Evolutionary conservation across 2,329 filamentous ascomycete genomes (phyloP).

Genomic region (Hymenoscyphus scutula): DNA sequence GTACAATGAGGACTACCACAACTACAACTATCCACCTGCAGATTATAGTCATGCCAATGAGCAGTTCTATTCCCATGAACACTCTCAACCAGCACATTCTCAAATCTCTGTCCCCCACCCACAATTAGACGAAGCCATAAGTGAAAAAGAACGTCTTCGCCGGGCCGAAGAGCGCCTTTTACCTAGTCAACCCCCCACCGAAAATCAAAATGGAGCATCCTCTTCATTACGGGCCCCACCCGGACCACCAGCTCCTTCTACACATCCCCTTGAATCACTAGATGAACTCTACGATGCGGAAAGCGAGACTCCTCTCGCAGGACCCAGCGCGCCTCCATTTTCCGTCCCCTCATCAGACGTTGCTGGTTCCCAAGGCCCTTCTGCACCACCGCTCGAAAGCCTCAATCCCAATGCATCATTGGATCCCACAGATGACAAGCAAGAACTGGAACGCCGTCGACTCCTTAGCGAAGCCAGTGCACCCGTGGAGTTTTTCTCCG

Average conservation of each 20-base stretch:
- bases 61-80: slow-evolving; percentile 39
- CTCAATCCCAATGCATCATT: slow-evolving; percentile 23
- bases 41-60: slow-evolving; percentile 33
- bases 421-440: slow-evolving; percentile 61
- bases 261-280: slow-evolving; percentile 37
- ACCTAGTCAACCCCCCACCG: slow-evolving; percentile 66
- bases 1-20: slow-evolving; percentile 30
- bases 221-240: slow-evolving; percentile 40
- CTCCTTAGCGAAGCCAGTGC: slow-evolving; percentile 52
- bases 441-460: slow-evolving; percentile 60
- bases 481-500: slow-evolving; percentile 51
- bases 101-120: slow-evolving; percentile 59
- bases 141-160: slow-evolving; percentile 79
- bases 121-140: slow-evolving; percentile 59
- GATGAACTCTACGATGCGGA: slow-evolving; percentile 54
- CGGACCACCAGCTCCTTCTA: slow-evolving; percentile 43
- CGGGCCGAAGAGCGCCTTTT: slow-evolving; percentile 75
- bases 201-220: slow-evolving; percentile 41
- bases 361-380: slow-evolving; percentile 14
- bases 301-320: slow-evolving; percentile 35
- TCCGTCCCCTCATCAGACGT: slow-evolving; percentile 13
- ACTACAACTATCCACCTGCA: slow-evolving; percentile 20
- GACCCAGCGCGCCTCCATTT: slow-evolving; percentile 20
- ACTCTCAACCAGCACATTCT: slow-evolving; percentile 36
- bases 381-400: slow-evolving; percentile 28